These are phyloP conservation scores for Pneumocystis oryctolagi DNA, from an alignment of 1,139 yeast genomes.

Conservation along the genomic window DNA sequence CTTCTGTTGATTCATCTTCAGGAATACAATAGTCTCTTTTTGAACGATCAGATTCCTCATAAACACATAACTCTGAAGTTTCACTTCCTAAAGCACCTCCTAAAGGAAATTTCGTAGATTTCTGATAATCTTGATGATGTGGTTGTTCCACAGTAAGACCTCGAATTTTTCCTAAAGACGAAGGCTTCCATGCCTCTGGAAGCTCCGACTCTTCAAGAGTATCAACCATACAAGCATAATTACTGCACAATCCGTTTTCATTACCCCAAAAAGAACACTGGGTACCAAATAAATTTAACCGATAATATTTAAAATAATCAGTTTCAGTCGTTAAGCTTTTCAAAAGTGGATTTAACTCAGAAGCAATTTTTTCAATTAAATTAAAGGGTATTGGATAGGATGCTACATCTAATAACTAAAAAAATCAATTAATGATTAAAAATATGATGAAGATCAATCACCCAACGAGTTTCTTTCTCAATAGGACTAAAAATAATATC, in stretches of 20 bases:
- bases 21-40: constrained; percentile 41
- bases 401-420: neutral
- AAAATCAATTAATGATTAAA: neutral
- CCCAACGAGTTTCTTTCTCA: neutral
- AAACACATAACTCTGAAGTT: constrained; percentile 3
- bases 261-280: constrained; percentile 82
- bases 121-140: constrained; percentile 2
- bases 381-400: neutral
- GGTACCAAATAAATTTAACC: constrained; percentile 61
- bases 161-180: constrained; percentile 45
- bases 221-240: constrained; percentile 88
- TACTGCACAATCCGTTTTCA: constrained; percentile 67
- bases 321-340: constrained; percentile 27
- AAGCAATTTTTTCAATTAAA: neutral
- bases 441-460: neutral
- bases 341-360: constrained; percentile 32
- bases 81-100: neutral
- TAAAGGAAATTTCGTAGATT: constrained; percentile 1
- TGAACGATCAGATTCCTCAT: constrained; percentile 14
- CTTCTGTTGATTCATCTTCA: constrained; percentile 34
- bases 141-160: constrained; percentile 24
- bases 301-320: constrained; percentile 73
- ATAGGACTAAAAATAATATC: neutral
- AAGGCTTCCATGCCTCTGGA: constrained; percentile 61
- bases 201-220: constrained; percentile 43